These are phyloP conservation scores for Cystobasidium ongulense DNA, from an alignment of 768 basidiomycete species.

Conservation along the genomic window DNA sequence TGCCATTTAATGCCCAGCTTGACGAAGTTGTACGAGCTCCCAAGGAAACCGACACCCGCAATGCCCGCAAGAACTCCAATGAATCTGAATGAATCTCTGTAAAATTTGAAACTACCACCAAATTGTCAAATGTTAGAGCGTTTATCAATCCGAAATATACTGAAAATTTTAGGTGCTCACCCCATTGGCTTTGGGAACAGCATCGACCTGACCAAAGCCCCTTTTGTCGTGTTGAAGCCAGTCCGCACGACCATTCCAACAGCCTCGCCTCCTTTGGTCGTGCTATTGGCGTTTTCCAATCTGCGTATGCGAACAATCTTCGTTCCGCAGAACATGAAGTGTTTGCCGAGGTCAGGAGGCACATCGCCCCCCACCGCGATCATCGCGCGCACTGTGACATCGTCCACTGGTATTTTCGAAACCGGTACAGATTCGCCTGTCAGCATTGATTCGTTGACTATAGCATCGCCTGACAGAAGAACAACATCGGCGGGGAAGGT, in stretches of 20 bases:
- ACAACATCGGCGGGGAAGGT: slow-evolving; percentile 83
- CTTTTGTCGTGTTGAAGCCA: slow-evolving; percentile 96
- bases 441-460: slow-evolving; percentile 98
- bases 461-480: slow-evolving; percentile 88
- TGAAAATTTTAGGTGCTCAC: slow-evolving; percentile 24
- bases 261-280: slow-evolving; percentile 33
- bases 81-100: slow-evolving; percentile 64
- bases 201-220: slow-evolving; percentile 91
- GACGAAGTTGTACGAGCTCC: slow-evolving; percentile 84
- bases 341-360: slow-evolving; percentile 59
- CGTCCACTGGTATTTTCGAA: slow-evolving; percentile 75
- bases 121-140: not conserved
- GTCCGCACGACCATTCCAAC: slow-evolving; percentile 61
- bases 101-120: slow-evolving; percentile 72
- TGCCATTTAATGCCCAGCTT: slow-evolving; percentile 78
- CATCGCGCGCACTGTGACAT: slow-evolving; percentile 56
- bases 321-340: slow-evolving; percentile 84
- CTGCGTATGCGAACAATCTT: slow-evolving; percentile 67
- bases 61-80: slow-evolving; percentile 86
- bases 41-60: slow-evolving; percentile 80
- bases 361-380: slow-evolving; percentile 56
- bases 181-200: slow-evolving; percentile 96
- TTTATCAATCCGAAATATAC: no score
- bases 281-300: slow-evolving; percentile 32
- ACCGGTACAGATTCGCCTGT: slow-evolving; percentile 98